Evolutionary conservation across 306 rosid genomes (phyloP).

Genomic region (Casuarina cunninghamiana): DNA sequence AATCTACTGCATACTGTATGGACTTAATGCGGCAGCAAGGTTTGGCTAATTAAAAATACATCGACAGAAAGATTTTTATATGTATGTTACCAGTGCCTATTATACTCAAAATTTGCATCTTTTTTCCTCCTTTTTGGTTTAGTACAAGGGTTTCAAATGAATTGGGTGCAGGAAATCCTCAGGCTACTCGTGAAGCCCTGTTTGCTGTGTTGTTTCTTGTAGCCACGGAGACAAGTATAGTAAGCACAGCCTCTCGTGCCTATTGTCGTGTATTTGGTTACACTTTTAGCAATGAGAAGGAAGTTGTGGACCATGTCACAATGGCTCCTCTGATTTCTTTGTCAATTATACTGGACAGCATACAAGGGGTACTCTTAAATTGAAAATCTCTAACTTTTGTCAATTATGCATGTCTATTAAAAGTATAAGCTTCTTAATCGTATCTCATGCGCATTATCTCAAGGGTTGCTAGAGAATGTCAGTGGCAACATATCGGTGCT

Average conservation of each 20-base stretch:
- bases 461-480: constrained; percentile 77
- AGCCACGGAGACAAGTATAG: constrained; percentile 37
- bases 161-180: constrained; percentile 68
- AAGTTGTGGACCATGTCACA: constrained; percentile 66
- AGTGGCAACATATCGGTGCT: constrained; percentile 79
- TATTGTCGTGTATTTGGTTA: constrained; percentile 57
- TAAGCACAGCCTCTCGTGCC: constrained; percentile 41
- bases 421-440: not conserved
- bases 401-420: not conserved
- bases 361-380: constrained; percentile 69
- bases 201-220: constrained; percentile 46
- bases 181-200: constrained; percentile 49
- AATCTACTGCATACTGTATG: constrained; percentile 60
- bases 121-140: constrained; percentile 6
- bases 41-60: constrained; percentile 15
- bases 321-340: constrained; percentile 63
- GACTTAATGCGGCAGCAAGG: constrained; percentile 74
- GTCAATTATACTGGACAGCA: constrained; percentile 55
- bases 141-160: constrained; percentile 81
- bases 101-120: not conserved
- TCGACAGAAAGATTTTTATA: not conserved
- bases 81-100: not conserved
- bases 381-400: constrained; percentile 8
- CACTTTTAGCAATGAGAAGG: constrained; percentile 59
- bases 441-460: not conserved